Conservation (phyloP, 768 basidiomycete species). For the Serpula lacrymans region DNA sequence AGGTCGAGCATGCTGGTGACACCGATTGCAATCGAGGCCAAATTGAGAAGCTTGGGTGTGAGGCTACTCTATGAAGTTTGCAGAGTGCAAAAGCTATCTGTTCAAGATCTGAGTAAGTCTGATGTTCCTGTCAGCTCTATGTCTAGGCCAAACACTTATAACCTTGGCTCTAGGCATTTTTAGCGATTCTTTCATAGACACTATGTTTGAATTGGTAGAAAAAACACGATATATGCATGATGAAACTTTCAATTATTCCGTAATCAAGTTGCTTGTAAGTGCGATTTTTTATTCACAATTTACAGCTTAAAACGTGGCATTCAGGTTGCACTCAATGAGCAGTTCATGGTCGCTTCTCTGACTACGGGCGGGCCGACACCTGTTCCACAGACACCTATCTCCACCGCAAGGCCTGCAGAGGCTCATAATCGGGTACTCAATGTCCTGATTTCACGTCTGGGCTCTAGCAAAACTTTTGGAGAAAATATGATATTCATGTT, state of each 20-base stretch:
- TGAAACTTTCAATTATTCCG: conserved; percentile 91
- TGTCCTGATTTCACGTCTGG: conserved; percentile 79
- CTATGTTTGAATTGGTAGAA: conserved; percentile 91
- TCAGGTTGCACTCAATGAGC: conserved; percentile 92
- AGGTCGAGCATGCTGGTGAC: conserved; percentile 38
- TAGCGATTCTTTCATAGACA: conserved; percentile 79
- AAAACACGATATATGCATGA: conserved; percentile 84
- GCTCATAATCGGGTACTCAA: conserved; percentile 75
- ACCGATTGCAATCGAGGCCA: conserved; percentile 77
- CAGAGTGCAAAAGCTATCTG: conserved; percentile 78
- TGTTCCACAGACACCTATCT: conserved; percentile 11
- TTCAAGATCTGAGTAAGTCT: conserved; percentile 73
- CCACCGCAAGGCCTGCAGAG: conserved; percentile 32
- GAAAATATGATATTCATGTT: conserved; percentile 99
- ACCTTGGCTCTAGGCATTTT: conserved; percentile 59
- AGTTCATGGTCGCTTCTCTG: conserved; percentile 92
- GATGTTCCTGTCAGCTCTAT: too few species aligned
- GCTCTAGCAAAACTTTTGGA: conserved; percentile 91
- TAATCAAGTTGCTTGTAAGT: conserved; percentile 90
- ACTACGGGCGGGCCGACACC: conserved; percentile 20
- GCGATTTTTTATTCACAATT: neutral
- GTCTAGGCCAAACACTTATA: neutral
- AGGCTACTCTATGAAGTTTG: conserved; percentile 89
- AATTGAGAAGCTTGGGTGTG: conserved; percentile 68
- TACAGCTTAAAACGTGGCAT: conserved; percentile 1